Evolutionary conservation across 257 asterid species (phyloP).

Genomic region (Ehretia macrophylla): DNA sequence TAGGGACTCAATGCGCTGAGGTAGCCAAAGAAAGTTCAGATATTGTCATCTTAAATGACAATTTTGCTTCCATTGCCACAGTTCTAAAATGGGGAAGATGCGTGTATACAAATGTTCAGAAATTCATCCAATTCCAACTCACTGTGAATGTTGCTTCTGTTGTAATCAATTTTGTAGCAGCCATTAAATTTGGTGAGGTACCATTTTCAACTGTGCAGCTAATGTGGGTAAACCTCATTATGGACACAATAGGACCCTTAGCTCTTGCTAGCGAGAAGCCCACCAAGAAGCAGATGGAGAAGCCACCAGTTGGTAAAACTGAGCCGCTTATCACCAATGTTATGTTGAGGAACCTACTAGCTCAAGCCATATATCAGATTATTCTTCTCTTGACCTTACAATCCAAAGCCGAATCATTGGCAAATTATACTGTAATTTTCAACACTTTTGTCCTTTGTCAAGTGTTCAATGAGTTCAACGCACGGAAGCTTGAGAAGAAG

Average conservation of each 20-base stretch:
- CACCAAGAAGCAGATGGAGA: slow-evolving; percentile 18
- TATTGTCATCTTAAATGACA: slow-evolving; percentile 31
- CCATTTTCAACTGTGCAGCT: slow-evolving; percentile 22
- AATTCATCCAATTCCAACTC: slow-evolving; percentile 42
- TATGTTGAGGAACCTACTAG: slow-evolving; percentile 25
- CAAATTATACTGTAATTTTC: slow-evolving; percentile 13
- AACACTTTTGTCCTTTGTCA: slow-evolving; percentile 24
- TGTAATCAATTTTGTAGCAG: slow-evolving; percentile 31
- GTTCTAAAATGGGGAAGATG: slow-evolving; percentile 39
- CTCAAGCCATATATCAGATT: slow-evolving; percentile 22
- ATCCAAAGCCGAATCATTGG: slow-evolving; percentile 11
- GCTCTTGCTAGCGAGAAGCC: slow-evolving; percentile 27
- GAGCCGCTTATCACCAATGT: slow-evolving; percentile 21
- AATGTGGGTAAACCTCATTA: slow-evolving; percentile 23
- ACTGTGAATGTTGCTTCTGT: slow-evolving; percentile 40
- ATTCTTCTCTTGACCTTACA: slow-evolving; percentile 13
- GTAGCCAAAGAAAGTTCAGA: slow-evolving; percentile 39
- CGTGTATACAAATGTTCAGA: slow-evolving; percentile 35
- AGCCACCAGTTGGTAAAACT: slow-evolving; percentile 16
- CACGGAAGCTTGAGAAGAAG: slow-evolving; percentile 22
- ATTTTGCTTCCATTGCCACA: slow-evolving; percentile 31
- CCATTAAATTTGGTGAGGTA: slow-evolving; percentile 22
- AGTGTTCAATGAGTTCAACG: slow-evolving; percentile 21
- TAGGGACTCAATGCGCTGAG: slow-evolving; percentile 38
- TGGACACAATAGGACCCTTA: slow-evolving; percentile 24